Conservation (phyloP, 2,329 filamentous ascomycete species). For the Tolypocladium cylindrosporum region DNA sequence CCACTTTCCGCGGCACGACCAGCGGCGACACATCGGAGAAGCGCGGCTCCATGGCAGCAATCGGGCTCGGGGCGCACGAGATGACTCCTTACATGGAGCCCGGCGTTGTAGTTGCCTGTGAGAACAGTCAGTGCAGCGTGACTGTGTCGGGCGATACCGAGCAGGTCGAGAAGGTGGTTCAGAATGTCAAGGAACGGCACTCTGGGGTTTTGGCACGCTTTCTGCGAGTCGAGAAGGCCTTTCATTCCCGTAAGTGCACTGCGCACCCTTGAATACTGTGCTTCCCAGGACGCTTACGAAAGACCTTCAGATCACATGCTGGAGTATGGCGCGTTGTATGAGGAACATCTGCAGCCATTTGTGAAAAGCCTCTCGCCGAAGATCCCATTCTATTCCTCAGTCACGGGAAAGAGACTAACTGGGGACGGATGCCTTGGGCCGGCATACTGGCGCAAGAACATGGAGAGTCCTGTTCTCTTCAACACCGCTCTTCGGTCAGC, state of each 20-base stretch:
- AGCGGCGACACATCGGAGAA: slow-evolving; percentile 8
- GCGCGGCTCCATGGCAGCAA: slow-evolving; percentile 8
- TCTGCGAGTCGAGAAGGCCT: slow-evolving; percentile 29
- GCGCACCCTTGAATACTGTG: not conserved
- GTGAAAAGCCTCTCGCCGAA: not conserved
- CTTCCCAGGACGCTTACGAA: not conserved
- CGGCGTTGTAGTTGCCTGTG: slow-evolving; percentile 1
- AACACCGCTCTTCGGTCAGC: slow-evolving; percentile 6
- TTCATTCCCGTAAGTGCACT: slow-evolving; percentile 26
- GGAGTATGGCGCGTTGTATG: slow-evolving; percentile 1
- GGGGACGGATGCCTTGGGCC: slow-evolving; percentile 3
- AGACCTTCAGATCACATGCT: slow-evolving; percentile 3
- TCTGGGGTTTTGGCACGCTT: slow-evolving; percentile 19
- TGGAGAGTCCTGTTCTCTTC: slow-evolving; percentile 19
- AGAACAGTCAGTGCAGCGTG: not conserved
- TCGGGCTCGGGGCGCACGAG: slow-evolving; percentile 19
- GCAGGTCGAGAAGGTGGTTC: not conserved
- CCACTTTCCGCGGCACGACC: slow-evolving; percentile 18
- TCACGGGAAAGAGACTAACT: slow-evolving; percentile 16
- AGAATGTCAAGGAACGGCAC: slow-evolving; percentile 1
- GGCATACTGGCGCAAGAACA: slow-evolving; percentile 19
- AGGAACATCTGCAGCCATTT: not conserved
- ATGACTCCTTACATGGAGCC: slow-evolving; percentile 10
- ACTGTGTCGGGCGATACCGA: not conserved
- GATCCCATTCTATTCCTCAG: slow-evolving; percentile 15